These are phyloP conservation scores for Sesbania bispinosa DNA, from an alignment of 306 rosid genomes.

Conservation along the genomic window DNA sequence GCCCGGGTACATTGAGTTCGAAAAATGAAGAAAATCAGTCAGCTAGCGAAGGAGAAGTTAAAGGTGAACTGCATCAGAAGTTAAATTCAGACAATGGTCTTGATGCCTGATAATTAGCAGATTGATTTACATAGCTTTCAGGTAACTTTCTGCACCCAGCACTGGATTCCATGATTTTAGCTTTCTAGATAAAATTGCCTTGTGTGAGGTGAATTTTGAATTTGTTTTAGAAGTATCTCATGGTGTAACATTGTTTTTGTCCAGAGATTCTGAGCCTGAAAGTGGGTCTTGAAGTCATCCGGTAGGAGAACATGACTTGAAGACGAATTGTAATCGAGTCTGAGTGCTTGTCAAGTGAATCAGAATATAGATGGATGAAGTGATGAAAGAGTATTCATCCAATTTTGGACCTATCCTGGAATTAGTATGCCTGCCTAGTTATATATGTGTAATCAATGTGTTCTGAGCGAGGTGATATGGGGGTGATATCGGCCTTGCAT, in stretches of 20 bases:
- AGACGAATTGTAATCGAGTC: constrained; percentile 22
- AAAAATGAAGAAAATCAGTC: constrained; percentile 52
- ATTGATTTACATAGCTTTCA: constrained; percentile 23
- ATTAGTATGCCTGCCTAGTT: constrained; percentile 26
- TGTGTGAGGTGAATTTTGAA: background rate
- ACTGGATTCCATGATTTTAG: background rate
- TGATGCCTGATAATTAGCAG: constrained; percentile 31
- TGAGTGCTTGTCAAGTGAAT: constrained; percentile 1
- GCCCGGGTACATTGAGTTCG: constrained; percentile 54
- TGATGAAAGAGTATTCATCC: constrained; percentile 32
- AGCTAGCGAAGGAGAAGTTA: constrained; percentile 42
- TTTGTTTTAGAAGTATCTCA: background rate
- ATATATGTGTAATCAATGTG: constrained; percentile 34
- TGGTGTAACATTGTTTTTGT: background rate
- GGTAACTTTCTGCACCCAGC: constrained; percentile 22
- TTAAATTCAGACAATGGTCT: constrained; percentile 14
- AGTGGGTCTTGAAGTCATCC: constrained; percentile 24
- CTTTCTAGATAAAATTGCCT: background rate
- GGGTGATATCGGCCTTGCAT: constrained; percentile 18
- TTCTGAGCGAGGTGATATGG: constrained; percentile 27
- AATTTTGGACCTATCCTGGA: constrained; percentile 49
- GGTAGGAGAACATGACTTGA: constrained; percentile 28
- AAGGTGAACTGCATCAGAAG: constrained; percentile 34
- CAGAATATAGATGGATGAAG: constrained; percentile 31
- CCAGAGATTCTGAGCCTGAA: constrained; percentile 16